phyloP scores from a whole-genome alignment of 495 filamentous ascomycete species.

The Penicillium verhagenii region DNA sequence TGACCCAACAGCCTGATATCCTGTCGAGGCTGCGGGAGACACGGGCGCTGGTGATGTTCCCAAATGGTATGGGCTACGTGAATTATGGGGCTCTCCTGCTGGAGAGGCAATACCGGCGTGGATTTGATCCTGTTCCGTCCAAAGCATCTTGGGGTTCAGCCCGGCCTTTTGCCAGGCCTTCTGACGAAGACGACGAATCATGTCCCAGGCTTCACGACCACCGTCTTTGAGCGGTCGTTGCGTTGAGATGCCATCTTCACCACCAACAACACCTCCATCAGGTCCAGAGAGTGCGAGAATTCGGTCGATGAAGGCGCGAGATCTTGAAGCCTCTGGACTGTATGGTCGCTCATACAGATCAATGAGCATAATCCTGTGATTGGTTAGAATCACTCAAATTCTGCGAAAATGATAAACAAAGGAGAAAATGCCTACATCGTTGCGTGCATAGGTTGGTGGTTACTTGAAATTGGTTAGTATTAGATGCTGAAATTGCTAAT shows the following conservation, averaged over 20 bases:
- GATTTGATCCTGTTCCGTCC: conserved; percentile 49
- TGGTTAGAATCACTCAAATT: conserved; percentile 6
- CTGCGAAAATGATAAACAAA: not conserved
- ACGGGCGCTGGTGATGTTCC: conserved; percentile 1
- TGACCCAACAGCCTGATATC: conserved; percentile 1
- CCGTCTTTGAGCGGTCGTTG: conserved; percentile 51
- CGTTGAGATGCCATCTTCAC: conserved; percentile 48
- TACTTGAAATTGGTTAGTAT: conserved; percentile 25
- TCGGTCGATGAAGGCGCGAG: conserved; percentile 50
- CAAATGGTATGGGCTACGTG: conserved; percentile 15
- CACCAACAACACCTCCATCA: conserved; percentile 51
- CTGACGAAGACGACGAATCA: conserved; percentile 52
- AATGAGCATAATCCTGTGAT: conserved; percentile 50
- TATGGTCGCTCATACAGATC: conserved; percentile 54
- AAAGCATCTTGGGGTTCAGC: conserved; percentile 44
- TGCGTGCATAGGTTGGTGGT: conserved; percentile 57
- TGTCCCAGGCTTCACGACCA: conserved; percentile 54
- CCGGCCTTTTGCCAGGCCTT: conserved; percentile 53
- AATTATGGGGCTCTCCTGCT: conserved; percentile 18
- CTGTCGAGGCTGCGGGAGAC: conserved; percentile 4
- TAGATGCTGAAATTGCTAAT: not conserved
- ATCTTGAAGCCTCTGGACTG: conserved; percentile 47
- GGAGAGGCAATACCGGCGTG: conserved; percentile 33
- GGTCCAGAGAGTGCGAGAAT: conserved; percentile 53
- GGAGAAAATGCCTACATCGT: conserved; percentile 36